These are phyloP conservation scores for Penstemon eatonii DNA, from an alignment of 257 asterid species.

Conservation along the genomic window DNA sequence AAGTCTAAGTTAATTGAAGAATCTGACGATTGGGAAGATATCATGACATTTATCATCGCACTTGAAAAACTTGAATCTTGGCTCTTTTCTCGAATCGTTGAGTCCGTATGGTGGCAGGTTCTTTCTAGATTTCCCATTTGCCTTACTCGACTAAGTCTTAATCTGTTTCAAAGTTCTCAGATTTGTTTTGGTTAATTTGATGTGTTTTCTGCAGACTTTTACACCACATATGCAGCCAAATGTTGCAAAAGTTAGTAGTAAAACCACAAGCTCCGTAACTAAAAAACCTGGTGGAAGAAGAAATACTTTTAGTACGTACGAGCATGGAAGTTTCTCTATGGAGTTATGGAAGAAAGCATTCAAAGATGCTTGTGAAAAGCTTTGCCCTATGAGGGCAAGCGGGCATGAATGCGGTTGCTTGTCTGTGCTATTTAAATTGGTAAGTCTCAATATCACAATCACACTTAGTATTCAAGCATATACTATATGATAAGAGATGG, in stretches of 20 bases:
- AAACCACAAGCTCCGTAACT: slow-evolving; percentile 36
- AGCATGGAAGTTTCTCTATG: slow-evolving; percentile 68
- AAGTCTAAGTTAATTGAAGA: slow-evolving; percentile 43
- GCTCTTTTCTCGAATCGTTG: slow-evolving; percentile 82
- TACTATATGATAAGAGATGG: not conserved
- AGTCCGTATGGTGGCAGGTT: slow-evolving; percentile 99
- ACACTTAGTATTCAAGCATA: not conserved
- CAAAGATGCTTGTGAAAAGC: slow-evolving; percentile 88
- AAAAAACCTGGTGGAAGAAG: slow-evolving; percentile 51
- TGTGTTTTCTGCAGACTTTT: slow-evolving; percentile 59
- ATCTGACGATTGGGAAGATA: slow-evolving; percentile 65
- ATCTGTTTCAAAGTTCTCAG: slow-evolving; percentile 3
- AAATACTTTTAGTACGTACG: slow-evolving; percentile 53
- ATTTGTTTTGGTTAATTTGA: slow-evolving; percentile 7
- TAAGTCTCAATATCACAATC: slow-evolving; percentile 29
- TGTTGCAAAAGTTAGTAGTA: slow-evolving; percentile 45
- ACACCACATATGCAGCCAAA: slow-evolving; percentile 92
- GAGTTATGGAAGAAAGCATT: slow-evolving; percentile 94
- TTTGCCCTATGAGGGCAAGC: slow-evolving; percentile 84
- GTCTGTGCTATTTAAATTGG: slow-evolving; percentile 75
- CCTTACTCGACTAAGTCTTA: slow-evolving; percentile 6
- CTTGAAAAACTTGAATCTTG: slow-evolving; percentile 86
- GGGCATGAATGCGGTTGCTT: slow-evolving; percentile 85
- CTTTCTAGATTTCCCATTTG: slow-evolving; percentile 21
- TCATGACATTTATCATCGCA: slow-evolving; percentile 60